phyloP scores from a whole-genome alignment of 768 basidiomycete species.

The Suillus sp. region DNA sequence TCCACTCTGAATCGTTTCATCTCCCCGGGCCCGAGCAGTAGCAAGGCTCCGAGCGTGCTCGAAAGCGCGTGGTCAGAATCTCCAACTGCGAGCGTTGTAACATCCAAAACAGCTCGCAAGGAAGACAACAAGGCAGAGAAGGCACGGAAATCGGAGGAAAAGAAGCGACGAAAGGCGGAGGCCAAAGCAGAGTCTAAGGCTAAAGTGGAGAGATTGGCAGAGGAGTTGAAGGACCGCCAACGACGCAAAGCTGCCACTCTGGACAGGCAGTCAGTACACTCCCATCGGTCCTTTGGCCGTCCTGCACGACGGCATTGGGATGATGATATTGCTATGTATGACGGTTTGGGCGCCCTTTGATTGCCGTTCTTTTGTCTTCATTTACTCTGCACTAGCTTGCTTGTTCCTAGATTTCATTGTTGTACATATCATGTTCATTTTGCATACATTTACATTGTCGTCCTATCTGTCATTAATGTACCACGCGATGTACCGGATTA shows the following conservation, averaged over 20 bases:
- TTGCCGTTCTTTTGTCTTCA: background rate
- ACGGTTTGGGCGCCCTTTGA: slow-evolving; percentile 30
- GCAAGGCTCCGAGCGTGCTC: slow-evolving; percentile 12
- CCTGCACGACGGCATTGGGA: slow-evolving; percentile 25
- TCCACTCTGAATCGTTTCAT: slow-evolving; percentile 33
- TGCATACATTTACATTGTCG: slow-evolving; percentile 16
- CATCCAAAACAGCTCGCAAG: slow-evolving; percentile 21
- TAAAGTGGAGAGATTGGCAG: slow-evolving; percentile 45
- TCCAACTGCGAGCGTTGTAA: slow-evolving; percentile 20
- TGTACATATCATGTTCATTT: slow-evolving; percentile 17
- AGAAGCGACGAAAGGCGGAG: slow-evolving; percentile 44
- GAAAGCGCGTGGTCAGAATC: slow-evolving; percentile 19
- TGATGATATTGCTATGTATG: slow-evolving; percentile 34
- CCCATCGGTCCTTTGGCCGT: slow-evolving; percentile 25
- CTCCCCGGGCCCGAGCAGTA: slow-evolving; percentile 24
- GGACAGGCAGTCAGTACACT: slow-evolving; percentile 36
- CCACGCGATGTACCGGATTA: slow-evolving; percentile 28
- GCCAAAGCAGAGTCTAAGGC: slow-evolving; percentile 41
- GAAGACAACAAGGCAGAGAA: slow-evolving; percentile 43
- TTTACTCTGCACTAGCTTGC: slow-evolving; percentile 20
- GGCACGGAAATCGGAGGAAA: slow-evolving; percentile 45
- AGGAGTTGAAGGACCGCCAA: slow-evolving; percentile 44
- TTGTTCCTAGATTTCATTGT: slow-evolving; percentile 15
- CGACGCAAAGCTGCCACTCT: slow-evolving; percentile 31
- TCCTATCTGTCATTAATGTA: slow-evolving; percentile 33